Evolutionary conservation across 1,284 basidiomycete genomes (phyloP).

Genomic region (Marasmius fiardii): DNA sequence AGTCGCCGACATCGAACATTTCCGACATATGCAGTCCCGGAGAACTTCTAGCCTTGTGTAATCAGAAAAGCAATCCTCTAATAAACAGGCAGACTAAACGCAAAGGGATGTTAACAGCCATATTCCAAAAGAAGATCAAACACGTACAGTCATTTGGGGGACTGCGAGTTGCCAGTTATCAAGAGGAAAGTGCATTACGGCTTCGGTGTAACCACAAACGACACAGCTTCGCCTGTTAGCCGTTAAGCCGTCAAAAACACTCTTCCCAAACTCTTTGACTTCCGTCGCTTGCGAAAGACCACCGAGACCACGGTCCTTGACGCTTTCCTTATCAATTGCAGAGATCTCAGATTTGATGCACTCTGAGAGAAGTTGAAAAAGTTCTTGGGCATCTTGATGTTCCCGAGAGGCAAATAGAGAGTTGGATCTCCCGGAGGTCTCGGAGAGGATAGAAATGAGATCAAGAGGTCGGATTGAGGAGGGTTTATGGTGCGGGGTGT

Average conservation of each 20-base stretch:
- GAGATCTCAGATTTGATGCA: slow-evolving; percentile 78
- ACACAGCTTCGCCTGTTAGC: slow-evolving; percentile 81
- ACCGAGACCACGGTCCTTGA: slow-evolving; percentile 66
- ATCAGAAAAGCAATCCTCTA: slow-evolving; percentile 75
- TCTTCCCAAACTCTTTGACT: slow-evolving; percentile 48
- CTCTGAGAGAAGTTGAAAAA: slow-evolving; percentile 90
- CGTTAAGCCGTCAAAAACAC: slow-evolving; percentile 79
- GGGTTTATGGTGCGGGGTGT: slow-evolving; percentile 59
- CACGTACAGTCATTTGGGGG: slow-evolving; percentile 54
- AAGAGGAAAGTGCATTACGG: slow-evolving; percentile 83
- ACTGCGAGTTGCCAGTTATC: slow-evolving; percentile 80
- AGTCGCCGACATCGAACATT: slow-evolving; percentile 76
- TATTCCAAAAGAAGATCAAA: slow-evolving; percentile 2
- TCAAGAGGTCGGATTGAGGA: slow-evolving; percentile 66
- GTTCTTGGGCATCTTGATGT: slow-evolving; percentile 94
- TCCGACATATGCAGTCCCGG: slow-evolving; percentile 81
- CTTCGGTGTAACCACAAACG: slow-evolving; percentile 83
- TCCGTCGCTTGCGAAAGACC: slow-evolving; percentile 36
- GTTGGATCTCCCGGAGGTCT: slow-evolving; percentile 52
- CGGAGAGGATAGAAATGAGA: slow-evolving; percentile 68
- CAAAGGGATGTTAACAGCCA: slow-evolving; percentile 12
- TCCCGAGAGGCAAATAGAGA: slow-evolving; percentile 80
- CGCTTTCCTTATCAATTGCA: slow-evolving; percentile 61
- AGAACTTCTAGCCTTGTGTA: slow-evolving; percentile 82
- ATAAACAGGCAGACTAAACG: slow-evolving; percentile 47